Evolutionary conservation across 2,329 filamentous ascomycete genomes (phyloP), one percentile per base, ranked within the genome.

Genomic region (Scedosporium minutisporum): DNA sequence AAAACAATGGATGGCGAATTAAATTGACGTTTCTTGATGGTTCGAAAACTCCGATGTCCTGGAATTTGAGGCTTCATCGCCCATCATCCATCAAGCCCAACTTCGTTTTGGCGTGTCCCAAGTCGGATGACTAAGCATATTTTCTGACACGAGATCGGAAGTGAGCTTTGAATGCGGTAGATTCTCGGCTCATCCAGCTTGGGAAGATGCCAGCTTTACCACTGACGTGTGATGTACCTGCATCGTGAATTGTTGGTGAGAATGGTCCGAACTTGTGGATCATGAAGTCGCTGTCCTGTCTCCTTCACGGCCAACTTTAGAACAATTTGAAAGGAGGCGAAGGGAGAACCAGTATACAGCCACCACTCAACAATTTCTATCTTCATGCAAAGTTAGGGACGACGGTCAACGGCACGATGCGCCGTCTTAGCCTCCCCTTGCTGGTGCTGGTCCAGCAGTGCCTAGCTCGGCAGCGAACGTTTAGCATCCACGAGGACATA

Each of bases 401-500:
- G 42, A 53, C 23, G 21, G 23, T 38, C 14, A 16, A 58, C 55
- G 61, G 61, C 53, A 78, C 65, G 65, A 86, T 85, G 83, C 80
- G 81, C 76, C 78, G 77, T 71, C 71, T 76, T 68, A 73, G 75
- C 63, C 63, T 82, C 61, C 66, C 76, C 14, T 68, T 84, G 57
- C 70, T 83, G 63, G 76, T 76, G 55, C 69, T 71, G 58, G 67
- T 77, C 66, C 79, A 76, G 72, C 75, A 82, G 33, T 76, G 74
- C 67, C 69, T 68, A 66, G 82, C 81, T 67, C 78, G 79, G 57
- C 79, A 81, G 57, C 78, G 77, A 6, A 76, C 79, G 62, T 96
- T 96, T 78, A 96, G 88, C 76, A 89, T 96, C 63, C 87, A 95
- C 70, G 91, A 96, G 71, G 93, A 97, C 72, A 75, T 96, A 60